Evolutionary conservation across 768 basidiomycete species (phyloP).

Genomic region (Neoboletus magnificus): DNA sequence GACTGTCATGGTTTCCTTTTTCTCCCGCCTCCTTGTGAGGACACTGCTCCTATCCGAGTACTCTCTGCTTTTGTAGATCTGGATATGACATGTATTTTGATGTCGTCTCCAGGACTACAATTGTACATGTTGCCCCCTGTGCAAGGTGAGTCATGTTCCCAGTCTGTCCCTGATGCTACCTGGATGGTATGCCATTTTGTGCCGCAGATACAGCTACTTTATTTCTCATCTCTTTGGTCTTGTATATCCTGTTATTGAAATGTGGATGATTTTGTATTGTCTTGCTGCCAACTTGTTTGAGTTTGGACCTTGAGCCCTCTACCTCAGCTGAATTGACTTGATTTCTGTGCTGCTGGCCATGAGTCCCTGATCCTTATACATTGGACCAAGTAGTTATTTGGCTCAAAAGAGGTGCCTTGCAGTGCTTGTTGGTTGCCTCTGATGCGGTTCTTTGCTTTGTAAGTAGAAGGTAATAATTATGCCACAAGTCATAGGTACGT

Average conservation of each 20-base stretch:
- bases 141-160: background rate
- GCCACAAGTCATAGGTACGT: background rate
- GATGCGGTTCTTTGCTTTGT: background rate
- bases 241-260: background rate
- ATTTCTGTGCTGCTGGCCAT: too few relatives aligned
- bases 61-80: slow-evolving; percentile 1
- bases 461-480: background rate
- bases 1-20: slow-evolving; percentile 17
- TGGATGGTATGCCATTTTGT: background rate
- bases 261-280: background rate
- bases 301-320: background rate
- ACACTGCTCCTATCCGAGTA: background rate
- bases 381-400: too few relatives aligned
- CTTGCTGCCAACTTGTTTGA: too few relatives aligned
- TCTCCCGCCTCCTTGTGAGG: slow-evolving; percentile 16
- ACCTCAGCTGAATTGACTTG: background rate
- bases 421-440: background rate
- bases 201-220: background rate
- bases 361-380: background rate
- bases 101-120: slow-evolving; percentile 3
- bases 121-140: background rate
- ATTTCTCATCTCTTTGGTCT: background rate
- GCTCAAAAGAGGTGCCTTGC: background rate
- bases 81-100: background rate
- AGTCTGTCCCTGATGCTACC: too few relatives aligned